Conservation (phyloP, 2,329 filamentous ascomycete genomes). For the Alternaria hordeiaustralica region DNA sequence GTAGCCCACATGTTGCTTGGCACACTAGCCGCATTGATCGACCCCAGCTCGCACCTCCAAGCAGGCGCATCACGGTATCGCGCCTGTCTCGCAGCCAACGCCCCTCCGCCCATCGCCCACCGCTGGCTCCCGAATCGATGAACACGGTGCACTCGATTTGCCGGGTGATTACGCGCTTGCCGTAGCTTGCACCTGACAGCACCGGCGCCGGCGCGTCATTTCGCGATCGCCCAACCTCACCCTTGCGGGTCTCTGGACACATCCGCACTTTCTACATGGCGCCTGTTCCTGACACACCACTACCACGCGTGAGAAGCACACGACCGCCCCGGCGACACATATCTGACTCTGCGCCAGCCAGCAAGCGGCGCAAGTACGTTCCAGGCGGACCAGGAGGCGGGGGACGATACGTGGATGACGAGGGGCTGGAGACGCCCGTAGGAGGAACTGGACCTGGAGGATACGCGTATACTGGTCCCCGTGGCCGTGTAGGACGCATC, state of each 20-base stretch:
- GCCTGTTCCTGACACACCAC: constrained; percentile 45
- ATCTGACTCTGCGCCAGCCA: constrained; percentile 51
- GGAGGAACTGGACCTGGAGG: constrained; percentile 57
- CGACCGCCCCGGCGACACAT: constrained; percentile 42
- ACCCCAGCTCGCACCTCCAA: constrained; percentile 21
- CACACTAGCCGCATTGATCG: constrained; percentile 11
- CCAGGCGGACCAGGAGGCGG: constrained; percentile 87
- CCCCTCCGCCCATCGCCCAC: constrained; percentile 17
- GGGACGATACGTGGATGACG: constrained; percentile 79
- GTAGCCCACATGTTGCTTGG: constrained; percentile 13
- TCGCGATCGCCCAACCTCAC: constrained; percentile 25
- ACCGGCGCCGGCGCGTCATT: constrained; percentile 37
- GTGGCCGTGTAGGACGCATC: constrained; percentile 61
- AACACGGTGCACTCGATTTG: constrained; percentile 22
- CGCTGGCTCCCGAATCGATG: constrained; percentile 29
- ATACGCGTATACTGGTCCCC: constrained; percentile 60
- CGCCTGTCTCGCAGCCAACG: constrained; percentile 28
- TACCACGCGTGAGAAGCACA: constrained; percentile 45
- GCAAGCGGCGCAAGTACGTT: constrained; percentile 68
- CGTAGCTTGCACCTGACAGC: constrained; percentile 31
- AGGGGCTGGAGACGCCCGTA: constrained; percentile 66
- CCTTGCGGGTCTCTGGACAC: constrained; percentile 33
- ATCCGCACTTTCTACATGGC: constrained; percentile 42
- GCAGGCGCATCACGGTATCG: constrained; percentile 20
- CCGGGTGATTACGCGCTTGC: constrained; percentile 37